Base-by-base conservation (phyloP, 768 basidiomycete species). In the Rhodocollybia butyracea region DNA sequence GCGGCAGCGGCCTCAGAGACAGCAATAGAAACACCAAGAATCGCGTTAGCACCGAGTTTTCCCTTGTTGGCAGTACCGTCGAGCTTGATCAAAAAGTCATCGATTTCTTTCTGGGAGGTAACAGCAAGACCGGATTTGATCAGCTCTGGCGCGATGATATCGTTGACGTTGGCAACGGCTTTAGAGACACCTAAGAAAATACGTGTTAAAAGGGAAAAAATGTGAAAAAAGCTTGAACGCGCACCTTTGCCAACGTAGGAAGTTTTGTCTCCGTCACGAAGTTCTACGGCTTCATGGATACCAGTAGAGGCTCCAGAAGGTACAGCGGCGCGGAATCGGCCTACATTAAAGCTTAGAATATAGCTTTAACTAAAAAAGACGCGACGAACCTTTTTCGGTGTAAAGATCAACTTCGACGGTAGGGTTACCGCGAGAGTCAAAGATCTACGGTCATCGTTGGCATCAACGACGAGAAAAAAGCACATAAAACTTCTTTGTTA, bases 291-390 rank as follows among this genome's bases (percentile, higher is more conserved):
- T 74, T 99, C 97, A 72, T 99, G 93, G 62, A 91, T 78, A 78
- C 97, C 97, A 51, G 97, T 98, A 56, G 97, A 99, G 40, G 97
- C 97, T 71, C 97, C 97, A 57, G 96, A 98, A 41, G 97, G 97
- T 41, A 99, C 97, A 60, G 92, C 84, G 57, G 94, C 91, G 58
- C 93, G 88, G 88, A 86, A 98, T 61, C 85, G 88, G 57, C 95
- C 95, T 96, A 58, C 24, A 63, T 63, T 55, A 63, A 56, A 55
- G 46, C 53, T 58, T 15, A 27, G 43, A 57, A 43, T 6, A 27
- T 13, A 48, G 34, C 19, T 12, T 19, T 21, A 36, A 26, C 26
- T 54, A 38, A 59, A 54, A 56, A 57, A 57, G 30, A 51, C n/a
- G 36, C 19, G 46, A 17, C 6, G 54, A 56, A 91, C 94, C 94